Evolutionary conservation across 2,329 filamentous ascomycete species (phyloP).

Genomic region (Pseudonectria foliicola): DNA sequence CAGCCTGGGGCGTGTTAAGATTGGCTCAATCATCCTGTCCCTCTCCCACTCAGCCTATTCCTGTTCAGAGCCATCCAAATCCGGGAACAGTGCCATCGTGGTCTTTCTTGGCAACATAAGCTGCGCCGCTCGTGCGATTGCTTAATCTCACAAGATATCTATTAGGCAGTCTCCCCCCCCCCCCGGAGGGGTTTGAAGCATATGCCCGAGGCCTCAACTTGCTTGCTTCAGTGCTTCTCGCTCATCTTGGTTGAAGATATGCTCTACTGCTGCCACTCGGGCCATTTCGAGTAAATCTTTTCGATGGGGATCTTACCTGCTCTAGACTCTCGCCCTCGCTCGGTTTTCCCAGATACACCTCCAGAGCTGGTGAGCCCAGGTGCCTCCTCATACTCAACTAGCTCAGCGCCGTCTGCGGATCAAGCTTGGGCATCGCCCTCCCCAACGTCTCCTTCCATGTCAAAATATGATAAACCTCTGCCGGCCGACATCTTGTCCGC

Average conservation of each 20-base stretch:
- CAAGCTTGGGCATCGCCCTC: constrained; percentile 35
- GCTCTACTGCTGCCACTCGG: constrained; percentile 19
- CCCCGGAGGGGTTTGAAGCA: constrained; percentile 7
- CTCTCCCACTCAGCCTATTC: constrained; percentile 18
- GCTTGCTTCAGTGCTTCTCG: constrained; percentile 7
- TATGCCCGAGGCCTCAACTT: constrained; percentile 13
- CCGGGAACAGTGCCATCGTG: constrained; percentile 21
- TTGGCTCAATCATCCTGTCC: constrained; percentile 20
- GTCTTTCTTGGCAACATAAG: constrained; percentile 19
- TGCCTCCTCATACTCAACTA: constrained; percentile 40
- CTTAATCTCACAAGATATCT: constrained; percentile 21
- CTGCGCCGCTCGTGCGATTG: constrained; percentile 22
- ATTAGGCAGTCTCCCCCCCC: constrained; percentile 16
- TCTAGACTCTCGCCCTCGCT: constrained; percentile 43
- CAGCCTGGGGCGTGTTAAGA: constrained; percentile 25
- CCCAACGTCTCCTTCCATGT: constrained; percentile 47
- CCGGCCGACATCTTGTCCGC: constrained; percentile 35
- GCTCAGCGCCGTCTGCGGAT: constrained; percentile 36
- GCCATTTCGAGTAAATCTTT: constrained; percentile 25
- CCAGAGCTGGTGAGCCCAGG: constrained; percentile 47
- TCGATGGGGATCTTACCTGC: constrained; percentile 51
- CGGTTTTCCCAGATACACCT: constrained; percentile 46
- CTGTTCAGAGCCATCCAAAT: constrained; percentile 21
- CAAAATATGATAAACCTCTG: constrained; percentile 46
- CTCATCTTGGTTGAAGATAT: constrained; percentile 12